Base-by-base conservation (phyloP, 805 yeast species). In the Saturnispora saitoi region DNA sequence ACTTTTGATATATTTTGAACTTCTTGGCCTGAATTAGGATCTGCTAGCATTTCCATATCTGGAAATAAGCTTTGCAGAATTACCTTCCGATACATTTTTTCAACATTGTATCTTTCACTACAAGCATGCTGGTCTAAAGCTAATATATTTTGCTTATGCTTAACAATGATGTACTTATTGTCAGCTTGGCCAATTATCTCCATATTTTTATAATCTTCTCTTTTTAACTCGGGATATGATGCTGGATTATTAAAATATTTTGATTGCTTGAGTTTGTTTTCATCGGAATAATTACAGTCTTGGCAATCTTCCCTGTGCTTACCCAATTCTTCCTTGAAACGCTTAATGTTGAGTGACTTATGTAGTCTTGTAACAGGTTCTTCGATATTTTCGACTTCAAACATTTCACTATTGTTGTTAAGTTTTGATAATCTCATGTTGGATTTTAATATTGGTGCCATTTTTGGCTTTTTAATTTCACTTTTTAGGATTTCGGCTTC, bases 51-150 rank as follows among this genome's bases (percentile, higher is more conserved):
- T 15, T 22, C 28, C 17, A 9, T 19, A n/a, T 15, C 17, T 3
- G 6, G 14, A 24, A 2, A 41, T 5, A 14, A 48, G n/a, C 12
- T 61, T 68, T 9, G 53, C 51, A 5, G 51, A 40, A 3, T 77
- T 47, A 70, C 67, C 3, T 68, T 69, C 31, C 59, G 53, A n/a
- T 77, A 63, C 11, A 73, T 56, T 1, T 51, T 45, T 56, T 88
- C 96, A 2, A 83, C 73, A 42, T 70, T 69, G 0, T 85, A 69
- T 48, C 96, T 63, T 59, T 88, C 95, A 63, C 85, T 95, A 47
- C 83, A 78, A 0, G 95, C 95, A 67, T 88, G 96, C 57, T 87
- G 96, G 59, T 88, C 96, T 4, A 84, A 56, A 1, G 77, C 64
- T 19, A 77, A 61, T 14, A 52, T 31, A 6, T 17, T 19, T 11